Base-by-base conservation (phyloP, 768 basidiomycete genomes). In the Brasilioporus rufonigricans region DNA sequence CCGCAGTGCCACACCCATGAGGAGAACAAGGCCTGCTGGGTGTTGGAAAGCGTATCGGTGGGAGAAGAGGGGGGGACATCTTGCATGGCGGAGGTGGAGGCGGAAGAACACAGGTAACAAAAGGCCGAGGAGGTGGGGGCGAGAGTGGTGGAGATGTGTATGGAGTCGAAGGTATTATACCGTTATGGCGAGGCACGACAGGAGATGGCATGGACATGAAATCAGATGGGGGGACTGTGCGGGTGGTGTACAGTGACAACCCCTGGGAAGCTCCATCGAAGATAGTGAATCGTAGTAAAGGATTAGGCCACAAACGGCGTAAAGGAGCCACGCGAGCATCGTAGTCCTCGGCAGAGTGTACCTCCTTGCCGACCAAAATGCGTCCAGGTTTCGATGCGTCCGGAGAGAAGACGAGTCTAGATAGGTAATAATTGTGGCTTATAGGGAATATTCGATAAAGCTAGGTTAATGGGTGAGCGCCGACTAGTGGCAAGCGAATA, bases 371-470 rank as follows among this genome's bases (percentile, higher is more conserved):
- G 53, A 91, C 76, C 31, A 90, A 71, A 44, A 90, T 81, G 35
- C 84, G 82, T 41, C 77, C 73, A 7, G 80, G 68, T 54, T 76
- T 72, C 16, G 73, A 73, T n/a, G 79, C 75, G 56, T 84, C 77
- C 6, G 84, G 84, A 40, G 84, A 85, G 70, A 91, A 89, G 19
- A 89, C 71, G 46, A 92, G 78, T 55, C 80, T 83, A 46, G 84
- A 83, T 52, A 90, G 72, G 74, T 79, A 82, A 71, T 80, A 86
- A 52, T 71, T 76, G 53, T 79, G 73, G 64, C 76, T 78, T 46
- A 85, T 77, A 60, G 83, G 81, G 65, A 91, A 90, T 55, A 89
- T 75, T 59, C 86, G 85, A 68, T 77, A 80, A 56, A 91, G 80
- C 89, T 91, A 19, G 60, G 41, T 35, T 49, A 39, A 9, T 47